Percentiles rank a stretch among this genome's conserved stretches.
Conservation (phyloP, 768 basidiomycete genomes). For the Leccinum fibrillosum region DNA sequence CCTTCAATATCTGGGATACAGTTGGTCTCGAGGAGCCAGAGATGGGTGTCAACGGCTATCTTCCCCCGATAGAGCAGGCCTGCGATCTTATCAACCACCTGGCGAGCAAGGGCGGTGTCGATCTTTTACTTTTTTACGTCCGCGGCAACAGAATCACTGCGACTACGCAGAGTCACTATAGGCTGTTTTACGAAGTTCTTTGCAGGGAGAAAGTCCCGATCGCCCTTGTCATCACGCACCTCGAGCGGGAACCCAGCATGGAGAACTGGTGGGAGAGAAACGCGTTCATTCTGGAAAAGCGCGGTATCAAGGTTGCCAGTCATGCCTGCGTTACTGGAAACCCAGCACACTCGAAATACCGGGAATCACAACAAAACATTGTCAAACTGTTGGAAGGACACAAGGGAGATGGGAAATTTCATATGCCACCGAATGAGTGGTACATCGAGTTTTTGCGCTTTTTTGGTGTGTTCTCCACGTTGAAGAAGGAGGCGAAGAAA, state of each 20-base stretch:
- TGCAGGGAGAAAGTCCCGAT: conserved; percentile 33
- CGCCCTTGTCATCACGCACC: conserved; percentile 37
- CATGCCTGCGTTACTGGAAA: conserved; percentile 36
- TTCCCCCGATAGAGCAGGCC: conserved; percentile 31
- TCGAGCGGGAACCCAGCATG: conserved; percentile 36
- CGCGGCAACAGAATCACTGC: conserved; percentile 39
- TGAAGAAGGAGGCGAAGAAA: conserved; percentile 20
- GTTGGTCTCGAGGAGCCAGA: conserved; percentile 33
- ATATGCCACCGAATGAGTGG: conserved; percentile 28
- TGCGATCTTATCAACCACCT: conserved; percentile 33
- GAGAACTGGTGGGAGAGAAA: conserved; percentile 36
- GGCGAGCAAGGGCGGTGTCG: conserved; percentile 31
- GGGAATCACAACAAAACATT: conserved; percentile 20
- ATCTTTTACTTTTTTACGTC: conserved; percentile 41
- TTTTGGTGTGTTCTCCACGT: conserved; percentile 22
- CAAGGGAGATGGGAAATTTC: conserved; percentile 15
- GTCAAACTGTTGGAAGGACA: conserved; percentile 12
- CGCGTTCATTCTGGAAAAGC: conserved; percentile 13
- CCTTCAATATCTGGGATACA: conserved; percentile 11
- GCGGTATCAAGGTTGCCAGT: conserved; percentile 23
- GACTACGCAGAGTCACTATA: conserved; percentile 37
- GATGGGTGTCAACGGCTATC: conserved; percentile 22
- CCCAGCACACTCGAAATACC: conserved; percentile 27
- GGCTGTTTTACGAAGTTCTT: conserved; percentile 39
- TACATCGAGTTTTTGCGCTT: conserved; percentile 21